These are phyloP conservation scores for Solanum chacoense DNA, from an alignment of 305 asterid species.

Conservation along the genomic window DNA sequence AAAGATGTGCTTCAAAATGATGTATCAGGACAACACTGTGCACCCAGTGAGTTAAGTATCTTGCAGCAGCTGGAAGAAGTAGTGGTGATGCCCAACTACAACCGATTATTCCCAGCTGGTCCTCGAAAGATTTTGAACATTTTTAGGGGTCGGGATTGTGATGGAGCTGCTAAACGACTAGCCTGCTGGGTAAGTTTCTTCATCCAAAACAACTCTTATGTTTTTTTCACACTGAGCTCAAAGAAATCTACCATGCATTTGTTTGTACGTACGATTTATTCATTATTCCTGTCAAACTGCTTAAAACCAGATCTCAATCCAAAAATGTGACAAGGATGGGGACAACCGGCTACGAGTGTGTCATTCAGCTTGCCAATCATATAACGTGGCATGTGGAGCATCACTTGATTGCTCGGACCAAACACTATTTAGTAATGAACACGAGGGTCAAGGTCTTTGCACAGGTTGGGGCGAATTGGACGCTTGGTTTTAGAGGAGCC, in stretches of 20 bases:
- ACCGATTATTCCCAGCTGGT: slow-evolving; percentile 85
- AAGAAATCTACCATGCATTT: background rate
- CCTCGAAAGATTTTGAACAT: slow-evolving; percentile 85
- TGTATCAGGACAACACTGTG: slow-evolving; percentile 76
- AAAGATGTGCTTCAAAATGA: slow-evolving; percentile 68
- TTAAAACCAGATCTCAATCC: slow-evolving; percentile 71
- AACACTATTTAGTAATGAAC: slow-evolving; percentile 73
- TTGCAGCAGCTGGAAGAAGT: slow-evolving; percentile 96
- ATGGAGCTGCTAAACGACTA: slow-evolving; percentile 89
- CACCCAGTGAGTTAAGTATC: slow-evolving; percentile 81
- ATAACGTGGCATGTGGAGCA: slow-evolving; percentile 87
- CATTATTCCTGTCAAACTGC: background rate
- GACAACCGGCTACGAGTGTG: slow-evolving; percentile 86
- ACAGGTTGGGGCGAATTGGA: slow-evolving; percentile 87
- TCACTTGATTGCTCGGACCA: slow-evolving; percentile 91
- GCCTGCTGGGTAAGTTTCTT: slow-evolving; percentile 90
- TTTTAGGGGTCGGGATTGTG: slow-evolving; percentile 84
- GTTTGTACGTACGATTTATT: background rate
- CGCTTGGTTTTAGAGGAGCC: slow-evolving; percentile 45
- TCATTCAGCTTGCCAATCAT: slow-evolving; percentile 86
- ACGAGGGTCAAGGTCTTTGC: slow-evolving; percentile 82
- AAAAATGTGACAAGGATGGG: slow-evolving; percentile 76
- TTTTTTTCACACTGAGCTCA: background rate
- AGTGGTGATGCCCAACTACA: slow-evolving; percentile 99
- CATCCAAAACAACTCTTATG: background rate